A percentile compares a stretch with the other conserved stretches of the same genome.
These are phyloP conservation scores for Calonectria pteridis DNA, from an alignment of 2,329 filamentous ascomycete species.

Conservation along the genomic window DNA sequence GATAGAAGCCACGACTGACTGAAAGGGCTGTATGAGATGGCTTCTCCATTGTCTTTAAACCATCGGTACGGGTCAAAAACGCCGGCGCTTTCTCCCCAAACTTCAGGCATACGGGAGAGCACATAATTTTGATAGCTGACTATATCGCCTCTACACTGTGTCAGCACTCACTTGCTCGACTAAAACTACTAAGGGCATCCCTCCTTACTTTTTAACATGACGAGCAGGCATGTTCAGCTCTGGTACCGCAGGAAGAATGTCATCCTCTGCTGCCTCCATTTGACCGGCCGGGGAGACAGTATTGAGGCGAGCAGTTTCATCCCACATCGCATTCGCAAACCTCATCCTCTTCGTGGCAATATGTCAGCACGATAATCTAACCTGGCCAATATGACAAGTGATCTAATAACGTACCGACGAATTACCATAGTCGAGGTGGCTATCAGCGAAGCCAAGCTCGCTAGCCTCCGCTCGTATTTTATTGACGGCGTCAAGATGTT, in stretches of 20 bases:
- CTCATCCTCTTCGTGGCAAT: too few species aligned
- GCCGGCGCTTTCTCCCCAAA: not conserved
- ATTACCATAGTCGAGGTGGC: not conserved
- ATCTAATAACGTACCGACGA: not conserved
- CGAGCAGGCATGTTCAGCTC: not conserved
- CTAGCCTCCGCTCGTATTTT: too few species aligned
- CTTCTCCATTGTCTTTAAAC: not conserved
- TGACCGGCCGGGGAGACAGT: not conserved
- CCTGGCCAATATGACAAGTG: too few species aligned
- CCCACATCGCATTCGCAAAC: not conserved
- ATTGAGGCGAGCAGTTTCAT: not conserved
- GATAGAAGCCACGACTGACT: too few species aligned
- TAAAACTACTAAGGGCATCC: too few species aligned
- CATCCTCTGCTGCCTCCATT: not conserved
- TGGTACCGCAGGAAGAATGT: not conserved
- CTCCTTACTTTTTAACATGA: not conserved
- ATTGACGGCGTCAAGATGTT: not conserved
- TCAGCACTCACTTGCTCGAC: too few species aligned
- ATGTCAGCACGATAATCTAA: too few species aligned
- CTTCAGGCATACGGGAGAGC: not conserved
- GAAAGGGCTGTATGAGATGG: not conserved
- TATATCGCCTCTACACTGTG: not conserved
- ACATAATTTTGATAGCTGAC: not conserved
- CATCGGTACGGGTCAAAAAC: not conserved
- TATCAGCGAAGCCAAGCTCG: too few species aligned